A percentile compares a stretch with the other conserved stretches of the same genome.
phyloP scores from a whole-genome alignment of 2,329 filamentous ascomycete genomes.

The Chaetomium globosum region DNA sequence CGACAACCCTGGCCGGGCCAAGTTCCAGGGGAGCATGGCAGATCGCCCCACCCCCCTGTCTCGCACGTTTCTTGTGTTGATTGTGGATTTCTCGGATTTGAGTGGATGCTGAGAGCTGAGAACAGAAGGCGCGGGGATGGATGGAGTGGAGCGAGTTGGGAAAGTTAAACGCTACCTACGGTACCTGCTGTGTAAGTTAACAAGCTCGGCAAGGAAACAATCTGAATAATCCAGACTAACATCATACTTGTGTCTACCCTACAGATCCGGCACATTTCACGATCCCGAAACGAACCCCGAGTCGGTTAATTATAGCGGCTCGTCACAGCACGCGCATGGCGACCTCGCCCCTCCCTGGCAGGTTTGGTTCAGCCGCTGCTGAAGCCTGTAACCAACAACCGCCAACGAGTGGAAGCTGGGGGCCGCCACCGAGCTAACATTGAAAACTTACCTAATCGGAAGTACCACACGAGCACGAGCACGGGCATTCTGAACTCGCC shows the following conservation, averaged over 20 bases:
- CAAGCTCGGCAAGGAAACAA: too few relatives aligned
- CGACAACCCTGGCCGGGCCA: background rate
- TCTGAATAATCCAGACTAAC: too few relatives aligned
- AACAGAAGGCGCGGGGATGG: background rate
- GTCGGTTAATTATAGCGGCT: conserved; percentile 1
- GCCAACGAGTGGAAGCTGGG: too few relatives aligned
- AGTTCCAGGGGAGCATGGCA: conserved; percentile 11
- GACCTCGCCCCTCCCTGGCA: conserved; percentile 6
- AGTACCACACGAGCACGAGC: background rate
- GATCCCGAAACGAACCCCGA: background rate
- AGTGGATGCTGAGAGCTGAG: background rate
- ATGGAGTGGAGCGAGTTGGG: background rate
- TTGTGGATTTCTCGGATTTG: conserved; percentile 1
- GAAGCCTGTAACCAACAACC: background rate
- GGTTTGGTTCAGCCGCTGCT: conserved; percentile 8
- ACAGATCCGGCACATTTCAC: background rate
- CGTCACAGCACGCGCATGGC: conserved; percentile 3
- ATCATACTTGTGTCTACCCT: too few relatives aligned
- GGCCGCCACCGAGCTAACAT: too few relatives aligned
- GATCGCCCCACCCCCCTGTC: conserved; percentile 17
- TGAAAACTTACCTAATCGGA: background rate
- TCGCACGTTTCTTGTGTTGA: conserved; percentile 8
- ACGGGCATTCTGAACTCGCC: background rate
- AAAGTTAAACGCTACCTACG: too few relatives aligned
- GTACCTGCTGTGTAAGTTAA: too few relatives aligned